Evolutionary conservation across 345 rosid genomes (phyloP), one percentile per base, ranked within the genome.

Genomic region (Limnanthes douglasii): DNA sequence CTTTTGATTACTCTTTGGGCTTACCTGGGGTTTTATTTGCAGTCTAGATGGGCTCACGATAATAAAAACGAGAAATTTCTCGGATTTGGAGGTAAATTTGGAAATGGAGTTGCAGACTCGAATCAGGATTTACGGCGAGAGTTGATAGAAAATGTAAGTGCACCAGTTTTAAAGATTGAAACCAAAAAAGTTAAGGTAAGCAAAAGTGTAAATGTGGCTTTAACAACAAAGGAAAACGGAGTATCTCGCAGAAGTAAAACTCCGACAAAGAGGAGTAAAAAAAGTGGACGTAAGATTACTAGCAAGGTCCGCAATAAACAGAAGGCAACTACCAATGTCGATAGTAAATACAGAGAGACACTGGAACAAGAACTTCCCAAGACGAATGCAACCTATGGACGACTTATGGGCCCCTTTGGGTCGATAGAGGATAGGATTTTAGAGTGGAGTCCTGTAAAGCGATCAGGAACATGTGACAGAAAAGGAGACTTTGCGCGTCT

Each of bases 1-100:
- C 93, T 88, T 45, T 69, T 88, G 61, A 88, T 88, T 46, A 79
- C 97, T 54, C 81, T 88, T 3, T 88, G 97, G 95, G 56, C 97
- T 39, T 88, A 83, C 59, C 88, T 88, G 54, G 97, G 93, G 25
- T 88, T 88, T 46, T 79, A 76, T 45, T 78, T 83, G 7, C 97
- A 88, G 71, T 88, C 97, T 31, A 62, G 73, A 51, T 88, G 97
- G 97, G 97, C 97, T 37, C 97, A 88, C 57, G 61, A 64, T 55
- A 73, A 62, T 14, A 56, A 77, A 18, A 58, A 60, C 48, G 77
- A 83, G 27, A 46, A 68, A 6, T 76, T 78, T 58, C 62, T 74
- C 14, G 84, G 74, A 18, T 79, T 88, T 52, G 70, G 72, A 39
- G 74, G 69, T 30, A 70, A 60, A 58, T 50, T 48, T 18, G 51